Evolutionary conservation across 768 basidiomycete genomes (phyloP).

Genomic region (Nidularia pulvinata): DNA sequence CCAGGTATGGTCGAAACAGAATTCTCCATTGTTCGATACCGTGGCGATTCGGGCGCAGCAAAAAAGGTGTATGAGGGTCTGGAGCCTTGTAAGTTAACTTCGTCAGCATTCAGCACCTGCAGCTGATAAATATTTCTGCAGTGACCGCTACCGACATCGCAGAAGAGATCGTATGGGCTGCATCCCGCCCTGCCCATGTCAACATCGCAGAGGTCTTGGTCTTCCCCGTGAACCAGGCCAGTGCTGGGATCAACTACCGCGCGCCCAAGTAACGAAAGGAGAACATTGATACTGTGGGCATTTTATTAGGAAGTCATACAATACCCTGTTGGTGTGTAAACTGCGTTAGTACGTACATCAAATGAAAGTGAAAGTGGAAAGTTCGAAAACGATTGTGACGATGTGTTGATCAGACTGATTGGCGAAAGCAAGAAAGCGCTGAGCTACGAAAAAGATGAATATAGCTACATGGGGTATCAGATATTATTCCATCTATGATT

Average conservation of each 20-base stretch:
- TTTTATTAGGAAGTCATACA: background rate
- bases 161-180: conserved; percentile 98
- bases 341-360: too few relatives aligned
- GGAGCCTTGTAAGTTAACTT: conserved; percentile 67
- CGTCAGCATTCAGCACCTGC: background rate
- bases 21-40: conserved; percentile 90
- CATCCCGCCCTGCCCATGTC: conserved; percentile 88
- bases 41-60: conserved; percentile 81
- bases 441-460: background rate
- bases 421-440: background rate
- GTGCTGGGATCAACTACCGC: conserved; percentile 62
- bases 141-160: conserved; percentile 89
- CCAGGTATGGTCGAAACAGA: conserved; percentile 54
- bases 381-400: too few relatives aligned
- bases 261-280: conserved; percentile 23
- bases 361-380: too few relatives aligned
- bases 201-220: conserved; percentile 85
- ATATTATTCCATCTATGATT: conserved; percentile 18
- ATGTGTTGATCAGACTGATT: too few relatives aligned
- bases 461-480: background rate
- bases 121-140: conserved; percentile 22
- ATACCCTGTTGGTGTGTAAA: background rate
- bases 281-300: background rate
- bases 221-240: conserved; percentile 81
- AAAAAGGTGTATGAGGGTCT: conserved; percentile 91